Base-by-base conservation (phyloP, 805 yeast species). In the Lipomyces lipofer region DNA sequence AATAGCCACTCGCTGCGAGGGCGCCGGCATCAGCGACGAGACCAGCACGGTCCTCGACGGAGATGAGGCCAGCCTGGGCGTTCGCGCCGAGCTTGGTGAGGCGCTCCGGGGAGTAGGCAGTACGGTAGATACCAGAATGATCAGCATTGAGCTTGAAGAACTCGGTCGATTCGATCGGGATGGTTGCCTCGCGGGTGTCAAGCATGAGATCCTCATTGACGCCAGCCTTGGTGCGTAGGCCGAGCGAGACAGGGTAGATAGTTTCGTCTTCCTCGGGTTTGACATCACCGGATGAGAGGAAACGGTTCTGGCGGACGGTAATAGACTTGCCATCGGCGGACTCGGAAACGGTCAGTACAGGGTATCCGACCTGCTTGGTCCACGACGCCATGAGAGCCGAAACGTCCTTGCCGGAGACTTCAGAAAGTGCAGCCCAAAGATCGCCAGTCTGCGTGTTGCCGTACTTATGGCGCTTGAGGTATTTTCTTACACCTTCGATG, bases 321-420 rank as follows among this genome's bases (percentile, higher is more conserved):
- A 84, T 69, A 24, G 54, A 46, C 43, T 63, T 60, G 27, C 59
- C 62, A 24, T 65, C 64, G 10, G 68, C 73, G 4, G 69, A 67
- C 51, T 74, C 71, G 6, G 66, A 67, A 13, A 84, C 90, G 38
- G 75, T 71, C 27, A 88, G 63, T 27, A 85, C 74, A 3, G 95
- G 96, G 71, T 74, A 87, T 4, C 96, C 96, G 47, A 84, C 78
- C 57, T 81, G 77, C 49, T 78, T 75, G 60, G 86, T 85, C 95
- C 95, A 88, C 19, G 79, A 73, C 54, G 78, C 78, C 84, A 88
- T 84, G 65, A 82, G 76, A 24, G 67, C 52, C 56, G 74, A 74
- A 35, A 88, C 80, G 49, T 87, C 83, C 64, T 77, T 71, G 22
- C 86, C 86, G 2, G 86, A 76, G 12, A 76, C 86, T 51, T 78